These are phyloP conservation scores for Colletotrichum lupini DNA, from an alignment of 2,329 filamentous ascomycete species.

Conservation along the genomic window DNA sequence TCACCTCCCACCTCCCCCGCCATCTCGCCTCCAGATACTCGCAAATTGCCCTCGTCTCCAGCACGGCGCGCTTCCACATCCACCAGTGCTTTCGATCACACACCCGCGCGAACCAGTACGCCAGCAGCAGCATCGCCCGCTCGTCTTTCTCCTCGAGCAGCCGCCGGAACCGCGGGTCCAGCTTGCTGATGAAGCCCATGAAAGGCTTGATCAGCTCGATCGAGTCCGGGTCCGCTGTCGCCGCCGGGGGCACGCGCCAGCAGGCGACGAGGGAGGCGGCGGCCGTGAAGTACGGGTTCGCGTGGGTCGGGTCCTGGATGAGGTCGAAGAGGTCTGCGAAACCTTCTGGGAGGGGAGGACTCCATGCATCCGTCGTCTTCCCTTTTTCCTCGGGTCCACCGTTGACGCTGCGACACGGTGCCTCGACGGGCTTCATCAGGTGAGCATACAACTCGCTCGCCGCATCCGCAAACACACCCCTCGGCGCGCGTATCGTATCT, in stretches of 20 bases:
- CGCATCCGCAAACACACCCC: constrained; percentile 57
- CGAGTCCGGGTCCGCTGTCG: neutral
- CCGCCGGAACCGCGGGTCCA: constrained; percentile 54
- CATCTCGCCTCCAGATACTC: constrained; percentile 43
- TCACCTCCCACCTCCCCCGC: neutral
- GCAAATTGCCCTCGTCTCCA: constrained; percentile 63
- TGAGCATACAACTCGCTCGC: constrained; percentile 17
- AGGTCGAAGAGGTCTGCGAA: constrained; percentile 46
- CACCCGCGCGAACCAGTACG: constrained; percentile 66
- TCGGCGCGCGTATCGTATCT: constrained; percentile 55
- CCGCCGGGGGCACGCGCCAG: neutral
- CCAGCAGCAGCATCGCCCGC: constrained; percentile 64
- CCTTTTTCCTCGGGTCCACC: neutral
- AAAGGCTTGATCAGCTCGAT: constrained; percentile 50
- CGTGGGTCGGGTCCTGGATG: constrained; percentile 35
- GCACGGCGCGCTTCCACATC: constrained; percentile 54
- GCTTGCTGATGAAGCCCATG: constrained; percentile 57
- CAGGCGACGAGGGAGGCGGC: constrained; percentile 34
- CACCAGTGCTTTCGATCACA: constrained; percentile 57
- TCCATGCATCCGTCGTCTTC: neutral
- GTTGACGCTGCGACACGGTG: constrained; percentile 25
- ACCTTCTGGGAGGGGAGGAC: constrained; percentile 42
- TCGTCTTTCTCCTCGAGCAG: constrained; percentile 63
- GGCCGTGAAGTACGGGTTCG: constrained; percentile 47
- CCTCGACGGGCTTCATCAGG: constrained; percentile 27